A percentile compares a stretch with the other conserved stretches of the same genome.
Evolutionary conservation across 768 basidiomycete genomes (phyloP).

Genomic region (Amanita molliuscula): DNA sequence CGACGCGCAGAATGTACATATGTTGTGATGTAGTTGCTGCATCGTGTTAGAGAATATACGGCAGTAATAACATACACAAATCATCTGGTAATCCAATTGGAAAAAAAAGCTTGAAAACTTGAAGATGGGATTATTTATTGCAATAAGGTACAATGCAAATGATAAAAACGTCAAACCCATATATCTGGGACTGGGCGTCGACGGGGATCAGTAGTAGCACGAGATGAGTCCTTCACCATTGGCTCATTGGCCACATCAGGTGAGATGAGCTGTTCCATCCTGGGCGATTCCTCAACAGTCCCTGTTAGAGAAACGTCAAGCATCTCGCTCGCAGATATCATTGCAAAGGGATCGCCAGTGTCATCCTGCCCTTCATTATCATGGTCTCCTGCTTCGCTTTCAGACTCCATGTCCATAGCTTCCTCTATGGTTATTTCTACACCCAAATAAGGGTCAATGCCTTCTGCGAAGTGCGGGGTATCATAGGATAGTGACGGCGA

Average conservation of each 20-base stretch:
- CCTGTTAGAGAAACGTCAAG: not conserved
- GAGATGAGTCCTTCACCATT: not conserved
- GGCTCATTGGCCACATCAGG: slow-evolving; percentile 6
- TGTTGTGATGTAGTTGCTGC: not conserved
- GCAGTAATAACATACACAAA: not conserved
- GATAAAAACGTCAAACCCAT: not conserved
- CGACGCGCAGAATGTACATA: not conserved
- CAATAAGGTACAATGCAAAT: not conserved
- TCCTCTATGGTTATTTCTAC: slow-evolving; percentile 18
- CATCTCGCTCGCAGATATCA: not conserved
- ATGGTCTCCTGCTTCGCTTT: slow-evolving; percentile 1
- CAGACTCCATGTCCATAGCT: slow-evolving; percentile 7
- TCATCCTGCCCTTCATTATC: not conserved
- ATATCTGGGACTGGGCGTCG: not conserved
- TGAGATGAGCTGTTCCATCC: not conserved
- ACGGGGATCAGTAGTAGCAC: slow-evolving; percentile 4
- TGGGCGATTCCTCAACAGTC: not conserved
- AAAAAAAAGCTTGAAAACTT: too few relatives aligned
- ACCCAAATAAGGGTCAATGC: slow-evolving; percentile 25
- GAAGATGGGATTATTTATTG: too few relatives aligned
- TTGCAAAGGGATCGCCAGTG: not conserved
- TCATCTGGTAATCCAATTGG: not conserved
- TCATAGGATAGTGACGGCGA: slow-evolving; percentile 30
- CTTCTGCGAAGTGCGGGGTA: slow-evolving; percentile 31
- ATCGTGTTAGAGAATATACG: not conserved